These are phyloP conservation scores for Phanerochaete sordida DNA, from an alignment of 768 basidiomycete genomes.

Conservation along the genomic window DNA sequence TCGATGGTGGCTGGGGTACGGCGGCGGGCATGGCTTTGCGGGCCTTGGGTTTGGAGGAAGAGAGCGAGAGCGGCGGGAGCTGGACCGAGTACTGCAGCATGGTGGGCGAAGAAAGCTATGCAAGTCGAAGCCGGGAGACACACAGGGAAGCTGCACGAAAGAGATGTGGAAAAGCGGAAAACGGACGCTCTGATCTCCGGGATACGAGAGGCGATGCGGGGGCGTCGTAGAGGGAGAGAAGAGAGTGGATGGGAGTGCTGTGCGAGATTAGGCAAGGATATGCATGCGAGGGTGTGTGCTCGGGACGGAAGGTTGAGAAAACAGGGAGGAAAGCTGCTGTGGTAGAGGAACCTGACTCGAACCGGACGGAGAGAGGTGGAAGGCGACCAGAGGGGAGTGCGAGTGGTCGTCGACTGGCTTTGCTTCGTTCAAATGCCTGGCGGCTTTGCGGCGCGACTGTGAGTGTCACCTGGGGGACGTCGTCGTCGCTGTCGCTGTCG, in stretches of 20 bases:
- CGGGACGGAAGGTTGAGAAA: background rate
- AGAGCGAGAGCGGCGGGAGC: constrained; percentile 31
- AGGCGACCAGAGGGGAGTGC: constrained; percentile 20
- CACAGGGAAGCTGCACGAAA: background rate
- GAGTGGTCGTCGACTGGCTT: constrained; percentile 22
- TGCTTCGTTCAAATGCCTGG: constrained; percentile 2
- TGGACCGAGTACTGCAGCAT: constrained; percentile 36
- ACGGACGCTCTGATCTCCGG: constrained; percentile 13
- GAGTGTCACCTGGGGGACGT: constrained; percentile 3
- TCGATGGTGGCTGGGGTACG: background rate
- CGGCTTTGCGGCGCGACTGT: background rate
- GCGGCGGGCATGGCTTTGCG: constrained; percentile 20
- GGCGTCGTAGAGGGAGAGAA: background rate
- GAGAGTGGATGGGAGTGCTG: background rate
- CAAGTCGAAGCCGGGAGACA: background rate
- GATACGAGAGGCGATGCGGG: constrained; percentile 11
- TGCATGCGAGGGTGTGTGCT: constrained; percentile 12
- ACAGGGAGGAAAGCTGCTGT: background rate
- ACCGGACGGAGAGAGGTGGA: constrained; percentile 6
- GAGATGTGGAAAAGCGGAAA: background rate
- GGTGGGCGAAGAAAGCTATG: background rate
- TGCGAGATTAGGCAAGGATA: constrained; percentile 12
- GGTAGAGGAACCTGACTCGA: background rate
- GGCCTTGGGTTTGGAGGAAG: constrained; percentile 27
- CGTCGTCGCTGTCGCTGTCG: constrained; percentile 5